Base-by-base conservation (phyloP, 345 rosid genomes). In the Linum trigynum region DNA sequence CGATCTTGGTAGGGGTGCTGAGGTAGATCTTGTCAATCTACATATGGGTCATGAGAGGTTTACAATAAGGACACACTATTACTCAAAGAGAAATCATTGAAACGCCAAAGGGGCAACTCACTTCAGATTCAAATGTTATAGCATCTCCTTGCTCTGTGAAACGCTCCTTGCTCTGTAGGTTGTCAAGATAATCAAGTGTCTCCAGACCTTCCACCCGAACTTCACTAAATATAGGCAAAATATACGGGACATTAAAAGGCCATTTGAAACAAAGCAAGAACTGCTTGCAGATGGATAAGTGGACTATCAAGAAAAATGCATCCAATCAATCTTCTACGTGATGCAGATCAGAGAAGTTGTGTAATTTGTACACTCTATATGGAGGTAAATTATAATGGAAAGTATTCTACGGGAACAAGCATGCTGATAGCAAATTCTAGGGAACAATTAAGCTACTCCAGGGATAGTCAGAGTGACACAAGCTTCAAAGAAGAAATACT, bases 1-100 rank as follows among this genome's bases (percentile, higher is more conserved):
- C 96, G 72, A 86, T 88, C 83, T 90, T 90, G 42, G 96, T 85
- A 32, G 61, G 61, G 11, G 61, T 57, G 11, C 61, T 57, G 37
- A 57, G 61, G 11, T 57, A 57, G 36, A 57, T 17, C 37, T 57
- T 57, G 61, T 57, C 61, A 17, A 57, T 7, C 61, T 57, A 38
- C 11, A 57, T 15, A 23, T 23, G 32, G 14, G 11, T 48, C 61
- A 11, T 15, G 59, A 57, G 11, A 57, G 8, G 61, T 4, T 5
- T 17, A 17, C 8, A 16, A 17, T 16, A 5, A 37, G 5, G 38
- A 56, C 17, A 10, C 7, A 6, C 14, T 3, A 17, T 23, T 23
- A 7, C 32, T 17, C 1, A 32, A 57, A 9, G 14, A 16, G 16
- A 56, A 15, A 56, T 57, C 32, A 57, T 3, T 7, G 3, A 16